These are phyloP conservation scores for Astragalus membranaceus DNA, from an alignment of 306 rosid genomes.

Conservation along the genomic window DNA sequence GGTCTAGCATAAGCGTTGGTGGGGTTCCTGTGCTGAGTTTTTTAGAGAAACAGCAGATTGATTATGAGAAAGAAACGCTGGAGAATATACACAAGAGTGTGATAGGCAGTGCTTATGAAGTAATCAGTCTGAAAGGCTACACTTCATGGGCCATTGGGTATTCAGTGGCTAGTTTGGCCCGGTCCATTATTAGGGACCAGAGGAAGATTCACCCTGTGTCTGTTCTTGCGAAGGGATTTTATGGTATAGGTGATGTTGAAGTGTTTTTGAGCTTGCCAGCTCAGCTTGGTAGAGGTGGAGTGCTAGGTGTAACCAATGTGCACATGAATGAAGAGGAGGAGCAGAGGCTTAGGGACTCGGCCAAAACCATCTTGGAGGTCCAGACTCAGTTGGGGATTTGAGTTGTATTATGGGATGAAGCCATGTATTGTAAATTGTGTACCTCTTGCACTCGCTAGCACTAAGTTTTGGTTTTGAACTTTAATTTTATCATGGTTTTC, in stretches of 20 bases:
- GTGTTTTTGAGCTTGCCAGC: conserved; percentile 87
- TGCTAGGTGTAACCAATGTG: conserved; percentile 69
- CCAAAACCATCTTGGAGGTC: conserved; percentile 52
- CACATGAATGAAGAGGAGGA: conserved; percentile 62
- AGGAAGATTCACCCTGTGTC: conserved; percentile 80
- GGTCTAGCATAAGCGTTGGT: conserved; percentile 84
- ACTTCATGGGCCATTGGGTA: conserved; percentile 96
- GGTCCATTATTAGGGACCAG: conserved; percentile 65
- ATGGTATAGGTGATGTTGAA: conserved; percentile 58
- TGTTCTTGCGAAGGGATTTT: conserved; percentile 62
- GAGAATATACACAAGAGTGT: conserved; percentile 71
- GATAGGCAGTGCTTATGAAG: conserved; percentile 70
- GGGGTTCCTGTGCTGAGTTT: conserved; percentile 84
- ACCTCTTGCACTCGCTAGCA: background rate
- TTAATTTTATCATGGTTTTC: background rate
- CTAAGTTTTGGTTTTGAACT: background rate
- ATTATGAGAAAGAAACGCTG: conserved; percentile 62
- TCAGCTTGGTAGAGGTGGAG: conserved; percentile 64
- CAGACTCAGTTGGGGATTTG: conserved; percentile 57
- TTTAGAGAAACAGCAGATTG: conserved; percentile 55
- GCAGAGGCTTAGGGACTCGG: conserved; percentile 49
- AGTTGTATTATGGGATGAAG: background rate
- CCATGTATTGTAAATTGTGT: background rate
- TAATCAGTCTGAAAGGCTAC: conserved; percentile 73
- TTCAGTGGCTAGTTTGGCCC: conserved; percentile 65